A percentile compares a stretch with the other conserved stretches of the same genome.
Conservation (phyloP, 768 basidiomycete genomes). For the Rubroboletus pulcherrimus region DNA sequence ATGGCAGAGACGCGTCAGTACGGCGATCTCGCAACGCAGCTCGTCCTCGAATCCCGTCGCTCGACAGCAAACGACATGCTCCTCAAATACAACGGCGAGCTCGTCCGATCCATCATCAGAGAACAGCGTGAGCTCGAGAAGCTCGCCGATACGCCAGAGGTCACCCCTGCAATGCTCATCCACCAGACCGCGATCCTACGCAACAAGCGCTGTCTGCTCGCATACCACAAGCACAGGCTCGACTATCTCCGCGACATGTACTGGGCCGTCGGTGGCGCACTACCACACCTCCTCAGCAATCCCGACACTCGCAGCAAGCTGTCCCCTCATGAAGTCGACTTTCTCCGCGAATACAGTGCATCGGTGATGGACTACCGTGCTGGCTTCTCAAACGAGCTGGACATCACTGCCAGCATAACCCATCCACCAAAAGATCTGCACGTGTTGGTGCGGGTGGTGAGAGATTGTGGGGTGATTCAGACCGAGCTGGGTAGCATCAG, state of each 20-base stretch:
- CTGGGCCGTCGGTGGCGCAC: slow-evolving; percentile 84
- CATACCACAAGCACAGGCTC: slow-evolving; percentile 85
- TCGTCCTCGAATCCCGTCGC: slow-evolving; percentile 81
- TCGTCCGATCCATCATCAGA: slow-evolving; percentile 81
- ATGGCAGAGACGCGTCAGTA: slow-evolving; percentile 61
- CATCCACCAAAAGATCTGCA: slow-evolving; percentile 87
- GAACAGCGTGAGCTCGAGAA: slow-evolving; percentile 89
- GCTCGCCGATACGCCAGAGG: slow-evolving; percentile 44
- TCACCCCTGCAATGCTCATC: slow-evolving; percentile 63
- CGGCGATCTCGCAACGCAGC: slow-evolving; percentile 84
- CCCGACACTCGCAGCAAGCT: slow-evolving; percentile 68
- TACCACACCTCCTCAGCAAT: slow-evolving; percentile 75
- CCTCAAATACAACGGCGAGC: slow-evolving; percentile 86
- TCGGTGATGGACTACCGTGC: slow-evolving; percentile 81
- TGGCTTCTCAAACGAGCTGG: slow-evolving; percentile 82
- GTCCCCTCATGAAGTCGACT: slow-evolving; percentile 80
- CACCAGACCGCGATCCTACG: slow-evolving; percentile 86
- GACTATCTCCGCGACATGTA: slow-evolving; percentile 83
- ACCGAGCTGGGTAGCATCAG: slow-evolving; percentile 90
- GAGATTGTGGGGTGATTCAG: slow-evolving; percentile 88
- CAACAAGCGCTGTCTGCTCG: slow-evolving; percentile 94
- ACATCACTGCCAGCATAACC: slow-evolving; percentile 79
- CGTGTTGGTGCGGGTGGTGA: slow-evolving; percentile 80
- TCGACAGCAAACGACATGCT: slow-evolving; percentile 81
- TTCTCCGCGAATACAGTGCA: slow-evolving; percentile 74